Evolutionary conservation across 164 flowering plant genomes (phyloP).

Genomic region (Paratinospora sagittata): DNA sequence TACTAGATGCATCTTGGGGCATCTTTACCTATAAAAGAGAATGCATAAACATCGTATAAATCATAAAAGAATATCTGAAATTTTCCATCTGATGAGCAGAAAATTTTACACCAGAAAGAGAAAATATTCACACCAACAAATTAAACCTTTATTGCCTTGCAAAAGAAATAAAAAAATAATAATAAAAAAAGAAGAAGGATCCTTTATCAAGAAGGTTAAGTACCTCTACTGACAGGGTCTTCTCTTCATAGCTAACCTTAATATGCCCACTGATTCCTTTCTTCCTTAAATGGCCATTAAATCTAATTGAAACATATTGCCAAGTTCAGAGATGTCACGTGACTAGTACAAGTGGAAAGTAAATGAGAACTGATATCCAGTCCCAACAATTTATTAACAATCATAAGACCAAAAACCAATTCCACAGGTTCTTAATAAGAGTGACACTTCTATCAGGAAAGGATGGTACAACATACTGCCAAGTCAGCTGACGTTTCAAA

Average conservation of each 20-base stretch:
- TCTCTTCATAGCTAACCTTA: conserved; percentile 60
- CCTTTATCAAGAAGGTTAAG: conserved; percentile 7
- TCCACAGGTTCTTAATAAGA: too few species aligned
- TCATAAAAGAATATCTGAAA: not conserved
- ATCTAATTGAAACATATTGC: conserved; percentile 35
- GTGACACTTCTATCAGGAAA: not conserved
- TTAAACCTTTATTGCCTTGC: not conserved
- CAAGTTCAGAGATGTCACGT: conserved; percentile 6
- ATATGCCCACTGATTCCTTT: conserved; percentile 83
- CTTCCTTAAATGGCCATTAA: conserved; percentile 63
- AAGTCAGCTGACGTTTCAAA: conserved; percentile 63
- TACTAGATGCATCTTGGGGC: conserved; percentile 91
- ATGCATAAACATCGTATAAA: not conserved
- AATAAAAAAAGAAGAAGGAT: too few species aligned
- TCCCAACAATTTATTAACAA: conserved; percentile 2
- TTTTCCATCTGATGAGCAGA: not conserved
- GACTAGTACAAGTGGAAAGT: not conserved
- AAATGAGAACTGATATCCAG: not conserved
- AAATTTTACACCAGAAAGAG: not conserved
- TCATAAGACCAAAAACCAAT: not conserved
- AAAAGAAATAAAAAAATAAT: too few species aligned
- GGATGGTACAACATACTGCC: conserved; percentile 60
- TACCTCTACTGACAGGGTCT: conserved; percentile 80
- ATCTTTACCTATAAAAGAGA: conserved; percentile 58
- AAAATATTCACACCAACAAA: not conserved